These are phyloP conservation scores for Stephania japonica DNA, from an alignment of 164 flowering plant genomes.

Conservation along the genomic window DNA sequence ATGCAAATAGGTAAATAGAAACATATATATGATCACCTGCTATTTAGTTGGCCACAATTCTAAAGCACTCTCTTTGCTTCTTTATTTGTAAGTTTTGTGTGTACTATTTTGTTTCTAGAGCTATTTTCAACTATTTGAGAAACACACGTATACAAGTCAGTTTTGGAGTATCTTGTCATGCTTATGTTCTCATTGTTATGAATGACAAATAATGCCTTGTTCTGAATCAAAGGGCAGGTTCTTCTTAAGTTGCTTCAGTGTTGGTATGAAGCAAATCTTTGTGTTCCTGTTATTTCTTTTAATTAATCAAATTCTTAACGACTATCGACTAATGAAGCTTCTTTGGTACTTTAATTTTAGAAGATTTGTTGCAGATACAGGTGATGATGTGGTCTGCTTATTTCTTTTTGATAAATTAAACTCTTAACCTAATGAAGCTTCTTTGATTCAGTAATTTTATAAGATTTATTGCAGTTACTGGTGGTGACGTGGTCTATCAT, in stretches of 20 bases:
- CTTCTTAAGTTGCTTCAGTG: neutral
- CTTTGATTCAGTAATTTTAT: too few species aligned
- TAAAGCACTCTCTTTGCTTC: neutral
- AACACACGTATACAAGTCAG: neutral
- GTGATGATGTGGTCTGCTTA: too few species aligned
- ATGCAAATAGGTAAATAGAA: slow-evolving; percentile 36
- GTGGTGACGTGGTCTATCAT: too few species aligned
- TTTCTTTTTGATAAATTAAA: too few species aligned
- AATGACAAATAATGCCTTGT: too few species aligned
- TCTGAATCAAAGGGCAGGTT: neutral
- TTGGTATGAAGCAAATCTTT: neutral
- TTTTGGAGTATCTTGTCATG: neutral
- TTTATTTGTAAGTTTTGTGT: slow-evolving; percentile 1
- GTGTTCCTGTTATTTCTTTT: neutral
- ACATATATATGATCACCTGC: neutral
- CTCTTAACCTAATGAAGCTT: too few species aligned
- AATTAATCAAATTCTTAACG: too few species aligned
- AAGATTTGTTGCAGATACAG: too few species aligned
- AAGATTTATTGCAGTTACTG: too few species aligned
- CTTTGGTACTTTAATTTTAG: too few species aligned
- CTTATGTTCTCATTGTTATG: too few species aligned
- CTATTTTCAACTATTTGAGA: neutral
- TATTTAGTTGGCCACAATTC: neutral
- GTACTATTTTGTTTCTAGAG: neutral
- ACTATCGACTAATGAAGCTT: too few species aligned